Evolutionary conservation across 345 rosid species (phyloP).

Genomic region (Syzygium grande): DNA sequence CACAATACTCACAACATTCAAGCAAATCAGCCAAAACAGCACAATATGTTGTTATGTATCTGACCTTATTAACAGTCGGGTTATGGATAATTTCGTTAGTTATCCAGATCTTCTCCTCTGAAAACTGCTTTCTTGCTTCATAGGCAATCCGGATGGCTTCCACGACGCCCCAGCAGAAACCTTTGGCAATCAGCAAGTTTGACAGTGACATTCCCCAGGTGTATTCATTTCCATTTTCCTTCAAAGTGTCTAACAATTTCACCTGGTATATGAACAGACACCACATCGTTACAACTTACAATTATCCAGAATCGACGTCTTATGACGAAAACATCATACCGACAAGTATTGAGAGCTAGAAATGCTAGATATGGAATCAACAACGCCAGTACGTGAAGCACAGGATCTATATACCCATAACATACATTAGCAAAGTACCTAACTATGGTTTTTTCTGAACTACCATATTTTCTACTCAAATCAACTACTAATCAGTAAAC

Average conservation of each 20-base stretch:
- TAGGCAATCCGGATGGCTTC: constrained; percentile 93
- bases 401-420: not conserved
- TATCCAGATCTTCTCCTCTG: constrained; percentile 69
- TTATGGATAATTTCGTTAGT: constrained; percentile 90
- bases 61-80: constrained; percentile 84
- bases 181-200: constrained; percentile 74
- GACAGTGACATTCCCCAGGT: constrained; percentile 81
- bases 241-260: constrained; percentile 68
- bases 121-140: constrained; percentile 78
- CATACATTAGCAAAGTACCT: not conserved
- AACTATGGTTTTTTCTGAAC: not conserved
- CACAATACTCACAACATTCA: not conserved
- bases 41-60: not conserved
- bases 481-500: not conserved
- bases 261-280: constrained; percentile 31
- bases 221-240: constrained; percentile 58
- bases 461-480: not conserved
- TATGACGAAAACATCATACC: not conserved
- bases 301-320: not conserved
- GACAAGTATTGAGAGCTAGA: not conserved
- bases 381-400: not conserved
- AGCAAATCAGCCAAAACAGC: not conserved
- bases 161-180: constrained; percentile 90
- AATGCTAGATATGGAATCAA: not conserved
- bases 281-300: not conserved